phyloP scores from a whole-genome alignment of 257 asterid species.

The Plectranthus barbatus region DNA sequence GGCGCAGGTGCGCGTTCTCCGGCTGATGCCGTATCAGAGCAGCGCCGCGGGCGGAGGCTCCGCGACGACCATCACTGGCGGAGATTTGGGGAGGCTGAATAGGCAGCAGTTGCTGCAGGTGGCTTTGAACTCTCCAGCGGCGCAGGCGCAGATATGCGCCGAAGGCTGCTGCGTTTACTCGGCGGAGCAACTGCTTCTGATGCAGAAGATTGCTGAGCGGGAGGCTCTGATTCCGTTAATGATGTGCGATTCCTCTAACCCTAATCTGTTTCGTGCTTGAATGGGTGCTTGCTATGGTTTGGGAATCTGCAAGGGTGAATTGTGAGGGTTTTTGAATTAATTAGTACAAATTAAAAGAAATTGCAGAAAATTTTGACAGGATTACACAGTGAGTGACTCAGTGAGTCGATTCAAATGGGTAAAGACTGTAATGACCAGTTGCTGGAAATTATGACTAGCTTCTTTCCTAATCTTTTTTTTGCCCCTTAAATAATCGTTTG shows the following conservation, averaged over 20 bases:
- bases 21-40: conserved; percentile 47
- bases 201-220: conserved; percentile 29
- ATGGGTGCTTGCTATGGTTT: not conserved
- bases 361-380: too few relatives aligned
- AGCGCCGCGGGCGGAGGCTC: not conserved
- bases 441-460: too few relatives aligned
- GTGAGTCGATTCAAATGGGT: too few relatives aligned
- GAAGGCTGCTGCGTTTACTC: conserved; percentile 60
- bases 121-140: conserved; percentile 53
- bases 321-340: too few relatives aligned
- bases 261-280: conserved; percentile 10
- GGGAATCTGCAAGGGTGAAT: too few relatives aligned
- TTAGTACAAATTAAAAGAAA: too few relatives aligned
- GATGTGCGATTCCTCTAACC: conserved; percentile 13
- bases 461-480: too few relatives aligned
- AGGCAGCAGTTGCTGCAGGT: conserved; percentile 66
- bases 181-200: conserved; percentile 40
- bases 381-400: too few relatives aligned
- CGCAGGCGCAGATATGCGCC: conserved; percentile 44
- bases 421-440: too few relatives aligned
- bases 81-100: conserved; percentile 35
- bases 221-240: conserved; percentile 10
- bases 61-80: not conserved
- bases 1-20: conserved; percentile 61
- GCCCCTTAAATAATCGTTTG: too few relatives aligned